Evolutionary conservation across 1,139 yeast species (phyloP).

Genomic region (Kluyveromyces sp.): DNA sequence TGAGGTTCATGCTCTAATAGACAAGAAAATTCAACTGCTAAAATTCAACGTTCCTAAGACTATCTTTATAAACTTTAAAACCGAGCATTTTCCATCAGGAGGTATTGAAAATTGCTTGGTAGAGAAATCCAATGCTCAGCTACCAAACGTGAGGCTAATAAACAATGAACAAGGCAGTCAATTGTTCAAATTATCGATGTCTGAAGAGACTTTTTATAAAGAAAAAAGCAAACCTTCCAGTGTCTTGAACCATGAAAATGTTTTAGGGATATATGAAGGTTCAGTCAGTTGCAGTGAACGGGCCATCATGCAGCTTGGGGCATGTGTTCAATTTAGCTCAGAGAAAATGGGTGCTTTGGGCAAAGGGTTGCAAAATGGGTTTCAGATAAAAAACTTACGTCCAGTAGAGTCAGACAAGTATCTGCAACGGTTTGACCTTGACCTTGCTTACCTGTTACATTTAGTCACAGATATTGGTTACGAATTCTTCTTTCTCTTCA

Average conservation of each 20-base stretch:
- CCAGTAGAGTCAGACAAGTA: constrained; percentile 45
- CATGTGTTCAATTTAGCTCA: constrained; percentile 60
- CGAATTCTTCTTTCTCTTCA: constrained; percentile 64
- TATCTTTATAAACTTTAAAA: constrained; percentile 61
- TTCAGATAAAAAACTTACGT: constrained; percentile 54
- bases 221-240: constrained; percentile 57
- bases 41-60: constrained; percentile 68
- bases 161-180: constrained; percentile 37
- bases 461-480: constrained; percentile 62
- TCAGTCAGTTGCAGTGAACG: constrained; percentile 63
- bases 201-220: constrained; percentile 52
- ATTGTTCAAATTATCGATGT: constrained; percentile 59
- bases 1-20: constrained; percentile 63
- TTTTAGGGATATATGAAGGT: constrained; percentile 73
- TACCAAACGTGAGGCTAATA: constrained; percentile 59
- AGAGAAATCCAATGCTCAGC: constrained; percentile 49
- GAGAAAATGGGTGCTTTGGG: constrained; percentile 74
- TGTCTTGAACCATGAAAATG: constrained; percentile 53
- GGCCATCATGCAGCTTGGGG: constrained; percentile 73
- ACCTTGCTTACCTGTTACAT: constrained; percentile 64
- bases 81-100: constrained; percentile 40
- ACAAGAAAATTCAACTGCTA: constrained; percentile 66
- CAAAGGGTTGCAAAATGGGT: constrained; percentile 78
- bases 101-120: constrained; percentile 48
- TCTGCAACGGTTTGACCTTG: constrained; percentile 48